Evolutionary conservation across 805 yeast genomes (phyloP).

Genomic region (Cyberlindnera bimundalis): DNA sequence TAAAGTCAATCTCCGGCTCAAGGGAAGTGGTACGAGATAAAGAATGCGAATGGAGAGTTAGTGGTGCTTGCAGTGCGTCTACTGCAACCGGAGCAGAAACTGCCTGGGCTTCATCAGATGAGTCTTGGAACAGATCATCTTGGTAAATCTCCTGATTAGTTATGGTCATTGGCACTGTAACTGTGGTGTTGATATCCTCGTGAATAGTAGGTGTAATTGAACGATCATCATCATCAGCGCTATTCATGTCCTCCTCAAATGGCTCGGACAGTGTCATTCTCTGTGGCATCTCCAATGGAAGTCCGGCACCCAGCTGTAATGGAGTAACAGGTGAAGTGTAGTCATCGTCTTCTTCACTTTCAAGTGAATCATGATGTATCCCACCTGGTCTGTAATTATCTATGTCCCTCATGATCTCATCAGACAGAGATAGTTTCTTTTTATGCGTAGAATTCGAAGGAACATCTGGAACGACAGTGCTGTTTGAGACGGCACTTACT

Average conservation of each 20-base stretch:
- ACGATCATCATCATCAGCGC: background rate
- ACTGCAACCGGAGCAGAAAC: background rate
- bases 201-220: background rate
- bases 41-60: background rate
- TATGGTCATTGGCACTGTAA: background rate
- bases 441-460: constrained; percentile 14
- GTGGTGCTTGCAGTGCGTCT: constrained; percentile 2
- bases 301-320: constrained; percentile 4
- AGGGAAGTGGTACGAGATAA: constrained; percentile 6
- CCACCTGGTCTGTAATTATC: constrained; percentile 23
- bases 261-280: background rate
- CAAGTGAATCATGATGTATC: constrained; percentile 1
- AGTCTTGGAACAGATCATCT: constrained; percentile 18
- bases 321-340: constrained; percentile 25
- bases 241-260: background rate
- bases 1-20: constrained; percentile 11
- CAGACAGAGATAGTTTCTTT: constrained; percentile 27
- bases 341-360: constrained; percentile 14
- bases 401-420: constrained; percentile 28
- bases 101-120: constrained; percentile 15
- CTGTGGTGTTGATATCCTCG: background rate
- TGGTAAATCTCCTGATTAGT: background rate
- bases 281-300: constrained; percentile 6
- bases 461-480: constrained; percentile 4
- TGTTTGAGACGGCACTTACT: constrained; percentile 14